Base-by-base conservation (phyloP, 306 rosid species). In the Rosa lucieae region DNA sequence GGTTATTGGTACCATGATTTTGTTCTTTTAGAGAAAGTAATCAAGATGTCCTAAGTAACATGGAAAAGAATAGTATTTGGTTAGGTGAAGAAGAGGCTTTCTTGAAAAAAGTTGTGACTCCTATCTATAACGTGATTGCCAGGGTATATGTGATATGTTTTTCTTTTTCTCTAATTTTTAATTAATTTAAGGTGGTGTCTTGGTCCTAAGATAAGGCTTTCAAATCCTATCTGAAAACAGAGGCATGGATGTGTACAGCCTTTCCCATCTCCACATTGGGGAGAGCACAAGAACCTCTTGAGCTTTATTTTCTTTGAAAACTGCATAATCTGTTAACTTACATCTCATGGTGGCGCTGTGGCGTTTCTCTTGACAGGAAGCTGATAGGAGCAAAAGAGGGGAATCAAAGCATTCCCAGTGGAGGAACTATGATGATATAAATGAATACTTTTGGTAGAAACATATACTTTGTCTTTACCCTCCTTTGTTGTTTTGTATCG, bases 391-490 rank as follows among this genome's bases (percentile, higher is more conserved):
- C 86, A 87, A 92, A 87, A 83, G 79, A 73, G 97, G 97, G 83
- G 90, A 88, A 88, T 95, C 99, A 79, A 95, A 95, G 87, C 99
- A 95, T 88, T 95, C 99, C n/a, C 97, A 90, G 72, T 95, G 99
- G 99, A 92, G 99, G 89, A 95, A 95, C 75, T 95, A 95, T 69
- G 99, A 95, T 85, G 99, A 95, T 89, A 72, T 92, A 74, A 93
- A 95, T 86, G 99, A 95, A 86, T 95, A 92, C 80, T 95, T 95
- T 82, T 95, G 99, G 99, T 95, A 91, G 12, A 48, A 49, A 62
- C 66, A 69, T 71, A 47, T 73, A 71, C 10, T 10, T 13, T 12
- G 3, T 78, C 51, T 49, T 52, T 48, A 3, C 32, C 69, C 37
- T 81, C 52, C 47, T 18, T 15, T 32, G 10, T 72, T 67, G 3